Base-by-base conservation (phyloP, 208 protist species). In the Crithidia expoeki region DNA sequence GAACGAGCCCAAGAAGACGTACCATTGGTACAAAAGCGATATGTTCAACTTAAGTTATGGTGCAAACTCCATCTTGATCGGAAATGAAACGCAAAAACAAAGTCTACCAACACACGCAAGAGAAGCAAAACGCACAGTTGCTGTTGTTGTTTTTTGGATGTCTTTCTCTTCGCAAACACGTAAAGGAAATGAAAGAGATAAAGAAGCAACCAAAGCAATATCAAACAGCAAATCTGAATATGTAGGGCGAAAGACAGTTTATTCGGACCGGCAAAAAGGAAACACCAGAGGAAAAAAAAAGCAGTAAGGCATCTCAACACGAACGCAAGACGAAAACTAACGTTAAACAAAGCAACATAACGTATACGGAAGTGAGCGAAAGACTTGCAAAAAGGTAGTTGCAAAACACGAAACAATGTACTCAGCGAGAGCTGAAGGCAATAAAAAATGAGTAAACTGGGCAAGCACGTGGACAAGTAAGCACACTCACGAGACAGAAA, bases 151-250 rank as follows among this genome's bases (percentile, higher is more conserved):
- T 40, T 40, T 40, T 40, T 40, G 36, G 36, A 5, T 40, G 36
- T 12, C 36, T 14, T 12, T 14, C 36, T 40, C 36, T 40, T 40
- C 36, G 9, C 36, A 40, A 16, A 60, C 9, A 32, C 14, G 25
- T 33, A 38, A 57, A 21, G 30, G 12, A 16, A 67, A n/a, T 30
- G 28, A 56, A 56, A 12, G 56, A 57, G 16, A 56, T 40, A 28
- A 30, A 44, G 5, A 40, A 66, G 44, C 19, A 11, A 33, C 9
- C 12, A 36, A 58, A 70, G 4, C 42, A 28, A 32, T 58, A 55
- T 23, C 21, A 4, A 10, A 16, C 49, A 53, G 49, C 25, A 53
- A 33, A 62, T 52, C 19, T 1, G 21, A 49, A 55, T 23, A 32
- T 36, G 3, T 10, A 73, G 23, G 55, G 51, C 17, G 19, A 36